Evolutionary conservation across 495 filamentous ascomycete species (phyloP), one percentile per base, ranked within the genome.

Genomic region (Aspergillus nidulans): DNA sequence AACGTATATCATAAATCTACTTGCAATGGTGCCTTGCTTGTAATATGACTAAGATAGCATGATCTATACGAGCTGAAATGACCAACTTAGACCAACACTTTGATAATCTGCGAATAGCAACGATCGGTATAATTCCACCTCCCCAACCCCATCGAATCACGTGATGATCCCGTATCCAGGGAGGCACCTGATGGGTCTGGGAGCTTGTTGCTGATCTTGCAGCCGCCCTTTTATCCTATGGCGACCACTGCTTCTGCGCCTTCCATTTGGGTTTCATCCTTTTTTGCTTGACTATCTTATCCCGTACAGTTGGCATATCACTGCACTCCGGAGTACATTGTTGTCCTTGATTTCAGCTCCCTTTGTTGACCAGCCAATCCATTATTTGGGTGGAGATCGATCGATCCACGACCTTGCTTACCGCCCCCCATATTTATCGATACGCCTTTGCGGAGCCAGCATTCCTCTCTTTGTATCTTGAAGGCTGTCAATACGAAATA

Each of bases 321-420:
- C 15, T 34, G 15, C 9, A 34, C 6, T 12, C 3, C 9, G 30
- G 8, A 34, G 2, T 34, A 12, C 30, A 34, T 34, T 34, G 30
- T 12, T 12, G 30, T 12, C 9, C 10, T 34, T 12, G 6, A 53
- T 49, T 44, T 55, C 48, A 39, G 1, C 45, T 18, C 13, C 24
- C 40, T 19, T 39, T 51, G 28, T 52, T 57, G 48, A 57, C 52
- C 36, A 30, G 38, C 55, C 52, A 34, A 39, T 39, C 36, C n/a
- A 18, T 16, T 45, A 48, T 56, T 55, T 28, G 48, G 48, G 59
- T 62, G 59, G 59, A 56, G 55, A 56, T 52, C 46, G 23, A 53
- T 54, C 51, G 59, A 52, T 55, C 59, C 52, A 57, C 58, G 52
- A 47, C 45, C 52, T 48, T 52, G 21, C 26, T 24, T 49, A 40